Evolutionary conservation across 202 grass and related monocot species (phyloP), one percentile per base, ranked within the genome.

Genomic region (Dendrocalamus latiflorus): DNA sequence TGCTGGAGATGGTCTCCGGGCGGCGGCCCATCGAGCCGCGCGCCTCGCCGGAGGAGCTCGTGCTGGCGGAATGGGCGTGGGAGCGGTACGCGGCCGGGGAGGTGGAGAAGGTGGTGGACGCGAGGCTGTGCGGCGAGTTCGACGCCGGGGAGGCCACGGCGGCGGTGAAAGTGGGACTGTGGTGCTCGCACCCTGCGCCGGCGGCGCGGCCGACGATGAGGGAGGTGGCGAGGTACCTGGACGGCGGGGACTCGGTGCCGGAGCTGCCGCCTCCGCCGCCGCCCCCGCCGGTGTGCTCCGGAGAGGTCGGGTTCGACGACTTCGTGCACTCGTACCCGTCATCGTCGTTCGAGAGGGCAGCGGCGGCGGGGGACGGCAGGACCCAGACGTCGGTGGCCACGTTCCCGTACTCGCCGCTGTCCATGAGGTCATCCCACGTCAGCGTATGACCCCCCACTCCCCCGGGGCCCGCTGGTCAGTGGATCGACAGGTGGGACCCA

Each of bases 281-380:
- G 0, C 39, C 16, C 0, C 82, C 71, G 22, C 87, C 87, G 4
- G 90, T 78, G 16, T 73, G 58, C 72, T 65, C 75, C 34, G 84
- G 89, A 16, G 84, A 90, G 64, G 79, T 84, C 0, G 85, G 87
- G 4, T 97, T 90, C 78, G 87, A 94, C 34, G 91, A 94, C 81
- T 97, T 97, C 81, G 18, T 94, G 79, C 94, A 97, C 85, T 94
- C 89, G 34, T 92, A 90, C 87, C 87, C 91, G 4, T 89, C 93
- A 9, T 90, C 83, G 25, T 95, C 93, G 34, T 90, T 90, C 75
- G 90, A 90, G 70, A 90, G 75, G 51, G 81, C 66, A 20, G 65
- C 72, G 30, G 77, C 47, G 11, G 76, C 36, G 59, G 62, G 21
- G 47, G 65, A 68, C 25, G 76, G 41, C 11, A 48, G 9, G 63